Evolutionary conservation across 805 yeast species (phyloP).

Genomic region (Maudiozyma barnettii): DNA sequence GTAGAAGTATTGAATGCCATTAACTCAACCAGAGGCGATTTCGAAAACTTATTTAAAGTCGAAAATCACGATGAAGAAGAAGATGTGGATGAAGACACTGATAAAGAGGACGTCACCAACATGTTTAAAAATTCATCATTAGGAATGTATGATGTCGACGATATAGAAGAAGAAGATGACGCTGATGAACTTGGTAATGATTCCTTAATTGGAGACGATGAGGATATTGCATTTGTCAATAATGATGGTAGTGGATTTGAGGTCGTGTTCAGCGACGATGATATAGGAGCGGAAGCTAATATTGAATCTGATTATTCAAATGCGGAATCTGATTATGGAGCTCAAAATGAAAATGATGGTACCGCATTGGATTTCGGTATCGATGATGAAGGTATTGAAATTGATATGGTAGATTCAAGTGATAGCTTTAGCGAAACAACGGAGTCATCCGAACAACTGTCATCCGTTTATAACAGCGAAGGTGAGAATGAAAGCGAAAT

Average conservation of each 20-base stretch:
- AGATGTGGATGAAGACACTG: constrained; percentile 47
- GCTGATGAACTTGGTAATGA: constrained; percentile 16
- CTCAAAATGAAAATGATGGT: background rate
- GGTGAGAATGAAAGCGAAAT: constrained; percentile 11
- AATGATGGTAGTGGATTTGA: constrained; percentile 30
- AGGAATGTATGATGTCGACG: constrained; percentile 87
- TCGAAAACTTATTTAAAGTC: constrained; percentile 49
- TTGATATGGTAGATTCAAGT: constrained; percentile 3
- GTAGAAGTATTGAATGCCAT: constrained; percentile 50
- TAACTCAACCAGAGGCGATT: constrained; percentile 47
- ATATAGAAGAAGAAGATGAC: constrained; percentile 49
- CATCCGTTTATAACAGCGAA: background rate
- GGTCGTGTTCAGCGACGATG: constrained; percentile 27
- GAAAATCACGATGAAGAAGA: constrained; percentile 50
- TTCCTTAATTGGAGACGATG: constrained; percentile 37
- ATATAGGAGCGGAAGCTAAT: constrained; percentile 25
- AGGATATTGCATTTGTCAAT: constrained; percentile 29
- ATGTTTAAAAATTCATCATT: constrained; percentile 79
- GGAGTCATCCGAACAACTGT: background rate
- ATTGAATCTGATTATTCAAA: constrained; percentile 3
- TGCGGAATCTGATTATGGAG: constrained; percentile 15
- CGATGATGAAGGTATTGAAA: constrained; percentile 23
- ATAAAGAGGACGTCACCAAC: constrained; percentile 71
- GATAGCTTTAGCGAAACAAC: background rate
- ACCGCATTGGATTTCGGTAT: constrained; percentile 13